Evolutionary conservation across 371 early-diverging fungal genomes (phyloP).

Genomic region (Apophysomyces trapeziformis): DNA sequence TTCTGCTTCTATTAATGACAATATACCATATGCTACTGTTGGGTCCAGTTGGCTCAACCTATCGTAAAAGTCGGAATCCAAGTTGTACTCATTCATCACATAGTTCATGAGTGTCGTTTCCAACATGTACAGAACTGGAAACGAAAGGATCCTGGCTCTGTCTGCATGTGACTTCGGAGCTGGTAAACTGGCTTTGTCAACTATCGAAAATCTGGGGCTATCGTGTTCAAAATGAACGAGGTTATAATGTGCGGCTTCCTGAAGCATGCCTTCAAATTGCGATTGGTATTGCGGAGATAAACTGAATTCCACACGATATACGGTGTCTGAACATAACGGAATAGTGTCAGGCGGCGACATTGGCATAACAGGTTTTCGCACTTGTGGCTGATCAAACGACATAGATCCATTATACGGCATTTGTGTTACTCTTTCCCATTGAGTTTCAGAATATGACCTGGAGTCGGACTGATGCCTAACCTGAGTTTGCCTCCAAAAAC

Average conservation of each 20-base stretch:
- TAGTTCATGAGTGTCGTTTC: constrained; percentile 44
- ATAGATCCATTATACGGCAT: not conserved
- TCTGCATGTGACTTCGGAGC: constrained; percentile 11
- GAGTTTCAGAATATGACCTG: constrained; percentile 3
- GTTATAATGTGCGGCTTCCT: constrained; percentile 33
- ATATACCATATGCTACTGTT: constrained; percentile 25
- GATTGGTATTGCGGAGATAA: not conserved
- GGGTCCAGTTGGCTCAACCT: constrained; percentile 31
- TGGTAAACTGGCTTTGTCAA: constrained; percentile 7
- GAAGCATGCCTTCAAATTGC: constrained; percentile 23
- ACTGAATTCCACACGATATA: constrained; percentile 32
- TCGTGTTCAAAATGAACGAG: constrained; percentile 1
- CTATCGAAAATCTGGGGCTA: constrained; percentile 11
- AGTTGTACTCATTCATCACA: constrained; percentile 44
- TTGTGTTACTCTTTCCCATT: constrained; percentile 24
- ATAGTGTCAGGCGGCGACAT: constrained; percentile 11
- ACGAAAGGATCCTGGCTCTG: constrained; percentile 24
- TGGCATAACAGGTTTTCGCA: constrained; percentile 15
- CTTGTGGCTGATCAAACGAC: not conserved
- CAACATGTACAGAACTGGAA: constrained; percentile 48
- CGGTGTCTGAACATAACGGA: constrained; percentile 35
- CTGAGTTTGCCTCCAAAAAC: constrained; percentile 19
- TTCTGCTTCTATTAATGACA: constrained; percentile 31
- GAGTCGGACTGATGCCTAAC: no score
- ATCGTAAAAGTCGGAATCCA: constrained; percentile 35